These are phyloP conservation scores for Microbotryomycetes sp. DNA, from an alignment of 1,284 basidiomycete genomes.

Conservation along the genomic window DNA sequence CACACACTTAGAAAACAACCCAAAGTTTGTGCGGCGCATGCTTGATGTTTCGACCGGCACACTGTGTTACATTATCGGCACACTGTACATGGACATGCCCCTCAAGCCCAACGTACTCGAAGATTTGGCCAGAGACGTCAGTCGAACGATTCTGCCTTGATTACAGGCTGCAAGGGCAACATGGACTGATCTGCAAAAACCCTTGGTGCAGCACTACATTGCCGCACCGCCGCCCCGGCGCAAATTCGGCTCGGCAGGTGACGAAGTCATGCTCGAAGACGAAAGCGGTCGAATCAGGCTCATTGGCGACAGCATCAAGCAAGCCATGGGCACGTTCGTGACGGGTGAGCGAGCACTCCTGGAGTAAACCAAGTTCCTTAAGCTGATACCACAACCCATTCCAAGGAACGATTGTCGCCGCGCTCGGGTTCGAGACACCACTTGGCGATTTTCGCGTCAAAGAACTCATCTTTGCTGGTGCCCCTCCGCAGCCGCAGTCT, in stretches of 20 bases:
- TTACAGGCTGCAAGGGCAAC: background rate
- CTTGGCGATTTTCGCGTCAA: constrained; percentile 88
- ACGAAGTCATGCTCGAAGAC: constrained; percentile 85
- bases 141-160: constrained; percentile 35
- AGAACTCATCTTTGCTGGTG: constrained; percentile 78
- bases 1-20: background rate
- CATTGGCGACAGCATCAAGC: constrained; percentile 56
- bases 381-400: background rate
- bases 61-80: constrained; percentile 85
- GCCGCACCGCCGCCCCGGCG: constrained; percentile 66
- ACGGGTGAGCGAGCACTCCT: constrained; percentile 49
- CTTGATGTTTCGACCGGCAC: constrained; percentile 79
- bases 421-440: constrained; percentile 78
- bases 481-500: constrained; percentile 55
- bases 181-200: background rate
- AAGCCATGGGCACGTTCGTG: constrained; percentile 54
- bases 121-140: constrained; percentile 84
- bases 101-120: constrained; percentile 95
- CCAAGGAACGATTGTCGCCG: constrained; percentile 72
- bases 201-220: constrained; percentile 63
- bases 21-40: constrained; percentile 64
- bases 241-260: constrained; percentile 70
- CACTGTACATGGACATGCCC: constrained; percentile 96
- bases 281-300: constrained; percentile 86
- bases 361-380: background rate